Evolutionary conservation across 345 rosid genomes (phyloP), one percentile per base, ranked within the genome.

Genomic region (Eucalyptus erythrocorys): DNA sequence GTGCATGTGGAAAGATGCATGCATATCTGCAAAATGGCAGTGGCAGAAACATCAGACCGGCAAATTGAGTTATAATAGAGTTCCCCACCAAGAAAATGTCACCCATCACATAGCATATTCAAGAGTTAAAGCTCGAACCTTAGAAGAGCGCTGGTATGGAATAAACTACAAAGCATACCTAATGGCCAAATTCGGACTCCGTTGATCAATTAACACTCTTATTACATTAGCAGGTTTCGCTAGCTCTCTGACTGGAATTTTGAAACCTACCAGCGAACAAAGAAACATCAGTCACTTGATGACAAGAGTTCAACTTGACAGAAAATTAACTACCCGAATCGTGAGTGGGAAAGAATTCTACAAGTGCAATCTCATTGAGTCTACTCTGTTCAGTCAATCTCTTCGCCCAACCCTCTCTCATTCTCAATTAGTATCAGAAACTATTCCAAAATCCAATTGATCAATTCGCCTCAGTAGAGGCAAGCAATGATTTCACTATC

Each of bases 211-310:
- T 89, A 96, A 95, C 59, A 92, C 40, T 88, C 92, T 92, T 40
- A 97, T 95, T 76, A 97, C 86, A 85, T 88, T 89, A 66, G 90
- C 88, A 4, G 97, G 95, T 37, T 95, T 94, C 89, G 88, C 96
- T 27, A 97, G 91, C 59, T 96, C 94, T 91, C 93, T 95, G 89
- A 95, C 90, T 64, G 93, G 91, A 93, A 97, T 94, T 76, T 91
- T 87, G 87, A 94, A 94, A 88, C 95, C 99, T 97, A 92, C 34
- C 92, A 90, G 89, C 87, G 59, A 91, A 55, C 8, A 76, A 79
- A 40, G 89, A 88, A 88, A 16, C 51, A 34, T 87, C 80, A 89
- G 64, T 43, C 90, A 87, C 30, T 48, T 32, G 14, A 87, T 71
- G 24, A 17, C 85, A 61, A 49, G 42, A 57, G 26, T 19, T 64